A percentile compares a stretch with the other conserved stretches of the same genome.
These are phyloP conservation scores for Ligustrum vulgare DNA, from an alignment of 257 asterid genomes.

Conservation along the genomic window DNA sequence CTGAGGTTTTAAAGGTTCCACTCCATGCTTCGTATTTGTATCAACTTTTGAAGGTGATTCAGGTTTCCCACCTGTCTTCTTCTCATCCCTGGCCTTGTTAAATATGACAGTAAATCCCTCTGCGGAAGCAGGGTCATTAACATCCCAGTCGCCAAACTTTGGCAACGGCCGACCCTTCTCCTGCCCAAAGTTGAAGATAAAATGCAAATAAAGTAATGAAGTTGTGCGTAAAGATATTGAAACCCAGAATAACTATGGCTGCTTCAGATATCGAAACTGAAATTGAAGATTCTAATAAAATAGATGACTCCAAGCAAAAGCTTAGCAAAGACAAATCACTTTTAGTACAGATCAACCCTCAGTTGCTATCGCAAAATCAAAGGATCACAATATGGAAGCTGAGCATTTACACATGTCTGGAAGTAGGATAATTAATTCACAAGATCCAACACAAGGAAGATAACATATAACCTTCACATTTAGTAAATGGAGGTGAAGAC, in stretches of 20 bases:
- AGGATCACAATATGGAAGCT: background rate
- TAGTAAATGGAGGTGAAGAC: background rate
- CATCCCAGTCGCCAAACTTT: slow-evolving; percentile 99
- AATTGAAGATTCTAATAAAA: slow-evolving; percentile 2
- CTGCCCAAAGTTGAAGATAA: slow-evolving; percentile 34
- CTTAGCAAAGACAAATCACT: slow-evolving; percentile 4
- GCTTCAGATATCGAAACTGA: slow-evolving; percentile 1
- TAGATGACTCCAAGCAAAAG: slow-evolving; percentile 9
- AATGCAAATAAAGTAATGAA: background rate
- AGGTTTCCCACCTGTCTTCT: slow-evolving; percentile 92
- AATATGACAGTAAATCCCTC: slow-evolving; percentile 98
- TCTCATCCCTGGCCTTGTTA: slow-evolving; percentile 97
- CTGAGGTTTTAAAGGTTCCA: slow-evolving; percentile 70
- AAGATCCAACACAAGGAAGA: background rate
- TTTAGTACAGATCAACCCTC: background rate
- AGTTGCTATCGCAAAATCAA: slow-evolving; percentile 7
- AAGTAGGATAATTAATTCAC: background rate
- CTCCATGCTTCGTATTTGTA: slow-evolving; percentile 47
- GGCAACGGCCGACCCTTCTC: slow-evolving; percentile 96
- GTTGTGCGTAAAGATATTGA: background rate
- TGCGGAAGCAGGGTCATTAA: slow-evolving; percentile 96
- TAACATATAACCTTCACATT: background rate
- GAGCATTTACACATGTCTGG: background rate
- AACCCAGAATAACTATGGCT: slow-evolving; percentile 7
- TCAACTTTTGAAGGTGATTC: slow-evolving; percentile 77